A percentile compares a stretch with the other conserved stretches of the same genome.
Evolutionary conservation across 495 filamentous ascomycete species (phyloP).

Genomic region (Podospora didyma): DNA sequence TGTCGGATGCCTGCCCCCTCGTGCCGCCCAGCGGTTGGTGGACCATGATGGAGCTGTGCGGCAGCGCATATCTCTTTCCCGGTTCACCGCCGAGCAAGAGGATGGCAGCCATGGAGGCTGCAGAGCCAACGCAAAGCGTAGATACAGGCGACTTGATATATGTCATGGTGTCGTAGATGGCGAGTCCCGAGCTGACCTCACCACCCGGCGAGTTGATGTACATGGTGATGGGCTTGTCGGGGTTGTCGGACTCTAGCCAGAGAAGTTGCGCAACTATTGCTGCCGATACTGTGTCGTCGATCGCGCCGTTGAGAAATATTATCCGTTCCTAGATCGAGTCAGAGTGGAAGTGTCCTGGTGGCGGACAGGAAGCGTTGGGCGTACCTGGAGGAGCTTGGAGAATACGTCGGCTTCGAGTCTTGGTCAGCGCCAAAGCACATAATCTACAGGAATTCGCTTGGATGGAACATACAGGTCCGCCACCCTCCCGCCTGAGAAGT

Average conservation of each 20-base stretch:
- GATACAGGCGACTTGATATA: constrained; percentile 90
- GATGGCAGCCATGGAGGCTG: constrained; percentile 90
- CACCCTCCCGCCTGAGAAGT: constrained; percentile 75
- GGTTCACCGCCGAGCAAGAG: constrained; percentile 80
- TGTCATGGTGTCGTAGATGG: constrained; percentile 98
- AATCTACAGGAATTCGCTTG: background rate
- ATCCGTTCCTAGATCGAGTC: constrained; percentile 71
- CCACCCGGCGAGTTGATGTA: constrained; percentile 98
- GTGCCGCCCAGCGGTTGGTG: constrained; percentile 94
- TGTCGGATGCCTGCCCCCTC: constrained; percentile 83
- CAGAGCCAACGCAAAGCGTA: constrained; percentile 93
- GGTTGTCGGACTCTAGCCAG: constrained; percentile 96
- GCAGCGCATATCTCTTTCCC: constrained; percentile 84
- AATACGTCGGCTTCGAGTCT: constrained; percentile 69
- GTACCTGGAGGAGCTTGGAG: constrained; percentile 71
- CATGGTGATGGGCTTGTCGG: constrained; percentile 86
- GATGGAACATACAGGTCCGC: constrained; percentile 68
- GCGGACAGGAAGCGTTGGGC: background rate
- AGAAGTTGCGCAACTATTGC: constrained; percentile 93
- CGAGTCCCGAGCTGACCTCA: constrained; percentile 89
- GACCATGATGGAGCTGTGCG: constrained; percentile 92
- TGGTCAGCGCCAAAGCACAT: constrained; percentile 14
- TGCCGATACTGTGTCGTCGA: constrained; percentile 84
- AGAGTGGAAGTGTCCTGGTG: background rate
- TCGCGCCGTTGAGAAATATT: constrained; percentile 87